These are phyloP conservation scores for Alternaria arborescens DNA, from an alignment of 2,329 filamentous ascomycete genomes.

Conservation along the genomic window DNA sequence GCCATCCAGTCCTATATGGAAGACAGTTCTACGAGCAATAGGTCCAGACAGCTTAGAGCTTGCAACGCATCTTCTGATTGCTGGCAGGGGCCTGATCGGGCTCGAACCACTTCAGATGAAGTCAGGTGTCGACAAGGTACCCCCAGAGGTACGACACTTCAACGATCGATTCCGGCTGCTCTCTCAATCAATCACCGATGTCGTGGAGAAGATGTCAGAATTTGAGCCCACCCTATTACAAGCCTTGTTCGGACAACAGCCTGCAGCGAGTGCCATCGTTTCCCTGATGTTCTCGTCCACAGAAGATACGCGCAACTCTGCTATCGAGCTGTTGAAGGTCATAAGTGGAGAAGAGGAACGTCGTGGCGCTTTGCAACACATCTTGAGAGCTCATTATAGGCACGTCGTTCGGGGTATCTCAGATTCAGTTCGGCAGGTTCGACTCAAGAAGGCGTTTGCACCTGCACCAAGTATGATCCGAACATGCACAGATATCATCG, in stretches of 20 bases:
- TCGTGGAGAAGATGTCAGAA: conserved; percentile 81
- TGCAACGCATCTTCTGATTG: conserved; percentile 76
- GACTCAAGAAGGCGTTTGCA: conserved; percentile 65
- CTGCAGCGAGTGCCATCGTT: conserved; percentile 77
- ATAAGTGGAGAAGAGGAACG: conserved; percentile 75
- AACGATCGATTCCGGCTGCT: conserved; percentile 75
- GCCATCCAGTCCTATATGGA: conserved; percentile 80
- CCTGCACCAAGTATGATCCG: conserved; percentile 68
- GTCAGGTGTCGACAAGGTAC: conserved; percentile 50
- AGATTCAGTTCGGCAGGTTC: conserved; percentile 64
- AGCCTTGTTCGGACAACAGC: conserved; percentile 71
- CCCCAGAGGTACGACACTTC: conserved; percentile 72
- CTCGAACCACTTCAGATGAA: conserved; percentile 73
- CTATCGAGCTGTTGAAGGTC: conserved; percentile 82
- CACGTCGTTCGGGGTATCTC: conserved; percentile 66
- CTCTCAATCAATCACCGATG: conserved; percentile 70
- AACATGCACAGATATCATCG: conserved; percentile 68
- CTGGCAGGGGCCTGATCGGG: conserved; percentile 73
- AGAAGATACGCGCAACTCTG: conserved; percentile 78
- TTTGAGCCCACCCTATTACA: conserved; percentile 75
- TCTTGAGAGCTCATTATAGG: conserved; percentile 65
- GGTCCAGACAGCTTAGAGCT: conserved; percentile 73
- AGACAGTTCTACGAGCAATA: conserved; percentile 74
- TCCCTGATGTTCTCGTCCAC: conserved; percentile 84
- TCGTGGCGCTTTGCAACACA: conserved; percentile 67